Evolutionary conservation across 2,329 filamentous ascomycete species (phyloP).

Genomic region (Podosphaera aphanis): DNA sequence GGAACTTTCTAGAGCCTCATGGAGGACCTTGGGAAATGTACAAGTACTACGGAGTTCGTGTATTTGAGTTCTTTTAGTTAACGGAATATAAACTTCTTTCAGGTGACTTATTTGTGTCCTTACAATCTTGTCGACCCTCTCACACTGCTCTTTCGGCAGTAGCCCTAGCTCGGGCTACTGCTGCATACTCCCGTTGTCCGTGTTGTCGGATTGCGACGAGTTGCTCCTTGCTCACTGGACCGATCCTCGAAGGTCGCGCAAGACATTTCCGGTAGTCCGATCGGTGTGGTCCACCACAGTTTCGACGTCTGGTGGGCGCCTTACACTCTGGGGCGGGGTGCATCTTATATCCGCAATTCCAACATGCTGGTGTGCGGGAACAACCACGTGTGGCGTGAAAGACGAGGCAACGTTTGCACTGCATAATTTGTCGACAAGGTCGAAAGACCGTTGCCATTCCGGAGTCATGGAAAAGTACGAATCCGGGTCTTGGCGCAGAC

Average conservation of each 20-base stretch:
- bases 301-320: background rate
- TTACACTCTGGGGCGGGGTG: background rate
- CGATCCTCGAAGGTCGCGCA: background rate
- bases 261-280: background rate
- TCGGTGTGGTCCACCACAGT: background rate
- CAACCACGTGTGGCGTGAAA: background rate
- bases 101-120: no score
- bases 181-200: background rate
- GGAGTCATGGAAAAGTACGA: no score
- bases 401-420: constrained; percentile 1
- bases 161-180: background rate
- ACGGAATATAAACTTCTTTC: no score
- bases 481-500: no score
- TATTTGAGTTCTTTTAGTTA: no score
- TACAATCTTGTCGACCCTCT: no score
- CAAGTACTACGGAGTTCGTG: no score
- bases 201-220: background rate
- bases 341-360: background rate
- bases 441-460: constrained; percentile 12
- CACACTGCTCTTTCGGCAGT: background rate
- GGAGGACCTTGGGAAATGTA: no score
- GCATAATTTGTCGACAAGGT: constrained; percentile 16
- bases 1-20: no score
- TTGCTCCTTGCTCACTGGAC: background rate
- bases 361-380: background rate